phyloP scores from a whole-genome alignment of 208 protist species.

The Leishmania amazonensis region DNA sequence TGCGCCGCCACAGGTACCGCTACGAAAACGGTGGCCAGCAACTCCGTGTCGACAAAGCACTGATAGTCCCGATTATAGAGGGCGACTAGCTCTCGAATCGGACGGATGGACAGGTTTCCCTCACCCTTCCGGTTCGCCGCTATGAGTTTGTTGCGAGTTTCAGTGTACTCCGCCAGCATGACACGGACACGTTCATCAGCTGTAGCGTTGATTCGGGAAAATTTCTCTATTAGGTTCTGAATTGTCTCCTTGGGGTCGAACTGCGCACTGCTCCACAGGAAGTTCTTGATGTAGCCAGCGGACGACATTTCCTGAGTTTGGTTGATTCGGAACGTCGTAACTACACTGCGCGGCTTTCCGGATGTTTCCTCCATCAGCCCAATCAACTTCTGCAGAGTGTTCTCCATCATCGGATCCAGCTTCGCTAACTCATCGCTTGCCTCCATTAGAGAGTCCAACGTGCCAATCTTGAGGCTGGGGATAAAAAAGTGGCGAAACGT shows the following conservation, averaged over 20 bases:
- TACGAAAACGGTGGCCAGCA: conserved; percentile 89
- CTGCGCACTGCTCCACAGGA: conserved; percentile 81
- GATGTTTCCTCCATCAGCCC: conserved; percentile 83
- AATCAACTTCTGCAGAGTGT: conserved; percentile 79
- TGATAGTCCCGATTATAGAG: conserved; percentile 67
- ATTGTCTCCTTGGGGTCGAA: conserved; percentile 88
- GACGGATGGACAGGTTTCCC: conserved; percentile 82
- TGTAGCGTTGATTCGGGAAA: conserved; percentile 62
- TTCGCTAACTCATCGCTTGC: conserved; percentile 88
- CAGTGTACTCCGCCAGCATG: conserved; percentile 87
- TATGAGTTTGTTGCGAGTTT: conserved; percentile 78
- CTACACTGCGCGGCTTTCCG: conserved; percentile 67
- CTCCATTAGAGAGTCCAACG: conserved; percentile 90
- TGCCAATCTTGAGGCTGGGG: conserved; percentile 82
- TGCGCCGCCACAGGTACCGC: conserved; percentile 65
- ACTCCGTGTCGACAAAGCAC: conserved; percentile 82
- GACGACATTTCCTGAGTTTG: conserved; percentile 86
- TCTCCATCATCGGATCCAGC: conserved; percentile 78
- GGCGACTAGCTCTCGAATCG: conserved; percentile 80
- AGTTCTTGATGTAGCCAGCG: conserved; percentile 86
- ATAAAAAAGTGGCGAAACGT: conserved; percentile 80
- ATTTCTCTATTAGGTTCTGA: conserved; percentile 72
- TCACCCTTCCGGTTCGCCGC: conserved; percentile 68
- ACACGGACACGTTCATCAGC: conserved; percentile 81
- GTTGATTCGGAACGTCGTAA: conserved; percentile 86